Base-by-base conservation (phyloP, 257 asterid species). In the Nicotiana undulata region DNA sequence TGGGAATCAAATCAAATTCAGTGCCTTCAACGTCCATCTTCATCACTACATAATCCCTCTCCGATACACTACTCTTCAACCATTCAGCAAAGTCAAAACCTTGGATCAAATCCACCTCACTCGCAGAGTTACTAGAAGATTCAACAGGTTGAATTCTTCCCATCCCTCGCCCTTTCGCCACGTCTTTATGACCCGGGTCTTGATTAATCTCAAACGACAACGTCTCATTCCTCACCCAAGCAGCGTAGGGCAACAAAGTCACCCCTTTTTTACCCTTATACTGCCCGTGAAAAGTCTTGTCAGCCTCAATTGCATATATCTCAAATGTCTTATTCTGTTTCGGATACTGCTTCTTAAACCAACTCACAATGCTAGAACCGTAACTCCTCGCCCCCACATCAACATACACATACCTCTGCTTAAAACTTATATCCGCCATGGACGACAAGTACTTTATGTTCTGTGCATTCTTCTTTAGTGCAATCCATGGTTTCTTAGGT, bases 21-120 rank as follows among this genome's bases (percentile, higher is more conserved):
- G 99, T 95, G 82, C 99, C 99, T 90, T 93, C 99, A 18, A 95
- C 97, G 70, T 95, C 99, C 98, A 95, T 93, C 91, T 95, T 95
- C 98, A 92, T 92, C 83, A 95, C 98, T 63, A 95, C 98, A 82
- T 88, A 95, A 81, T 93, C 98, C 82, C 79, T 93, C 88, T 88
- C 89, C 0, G 91, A 37, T 11, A 93, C 97, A 0, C 94, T 83
- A 28, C 81, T 86, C 89, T 87, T 93, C 90, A 95, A 85, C 99
- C 99, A 95, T n/a, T 83, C 91, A 9, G 98, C 97, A 84, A 95
- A 92, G 82, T 95, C 97, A 64, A 95, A 95, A 20, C 98, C 99
- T 82, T 87, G 93, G 83, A 93, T 95, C 88, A 87, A 88, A 86
- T 95, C 91, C 37, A 92, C 92, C 29, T 88, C 70, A n/a, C 87